phyloP scores from a whole-genome alignment of 345 rosid species.

The Citrus reticulata region DNA sequence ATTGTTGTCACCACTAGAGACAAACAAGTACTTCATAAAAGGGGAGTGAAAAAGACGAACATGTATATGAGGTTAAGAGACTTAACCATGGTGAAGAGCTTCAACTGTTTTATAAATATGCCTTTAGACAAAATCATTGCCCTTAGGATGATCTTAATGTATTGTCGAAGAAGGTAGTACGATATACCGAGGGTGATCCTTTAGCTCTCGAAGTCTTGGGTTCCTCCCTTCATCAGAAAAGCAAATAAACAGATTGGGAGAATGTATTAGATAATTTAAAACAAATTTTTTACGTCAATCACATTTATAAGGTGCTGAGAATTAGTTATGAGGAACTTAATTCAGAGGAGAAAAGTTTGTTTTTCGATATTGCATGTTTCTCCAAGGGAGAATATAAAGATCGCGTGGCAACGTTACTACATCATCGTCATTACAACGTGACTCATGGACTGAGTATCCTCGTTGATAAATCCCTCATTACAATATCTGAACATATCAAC shows the following conservation, averaged over 20 bases:
- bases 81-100: neutral
- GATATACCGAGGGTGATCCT: constrained; percentile 18
- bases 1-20: no score
- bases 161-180: neutral
- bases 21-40: no score
- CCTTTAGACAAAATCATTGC: no score
- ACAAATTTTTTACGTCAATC: neutral
- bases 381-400: constrained; percentile 22
- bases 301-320: neutral
- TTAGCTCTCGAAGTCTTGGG: neutral
- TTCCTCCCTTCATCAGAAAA: neutral
- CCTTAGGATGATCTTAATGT: no score
- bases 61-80: no score
- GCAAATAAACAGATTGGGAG: neutral
- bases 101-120: neutral
- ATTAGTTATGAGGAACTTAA: constrained; percentile 14
- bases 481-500: constrained; percentile 4
- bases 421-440: neutral
- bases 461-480: constrained; percentile 30
- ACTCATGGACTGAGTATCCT: neutral
- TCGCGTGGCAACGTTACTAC: constrained; percentile 14
- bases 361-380: constrained; percentile 47
- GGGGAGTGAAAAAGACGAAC: no score
- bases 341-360: constrained; percentile 18
- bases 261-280: neutral